A percentile compares a stretch with the other conserved stretches of the same genome.
phyloP scores from a whole-genome alignment of 1,139 yeast genomes.

The Candida albicans region DNA sequence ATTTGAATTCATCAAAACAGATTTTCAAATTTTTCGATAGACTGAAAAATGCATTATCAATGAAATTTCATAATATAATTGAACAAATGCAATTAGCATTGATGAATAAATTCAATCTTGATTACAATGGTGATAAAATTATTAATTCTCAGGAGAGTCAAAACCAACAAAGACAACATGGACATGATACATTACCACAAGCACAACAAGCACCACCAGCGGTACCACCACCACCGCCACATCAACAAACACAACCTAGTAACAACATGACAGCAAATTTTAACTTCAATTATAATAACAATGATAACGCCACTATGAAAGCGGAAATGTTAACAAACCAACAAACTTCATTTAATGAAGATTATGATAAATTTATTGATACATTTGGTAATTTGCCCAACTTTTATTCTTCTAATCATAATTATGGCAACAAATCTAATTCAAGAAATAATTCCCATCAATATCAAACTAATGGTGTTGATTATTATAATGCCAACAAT shows the following conservation, averaged over 20 bases:
- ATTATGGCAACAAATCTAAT: constrained; percentile 13
- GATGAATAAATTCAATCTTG: constrained; percentile 12
- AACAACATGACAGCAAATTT: not conserved
- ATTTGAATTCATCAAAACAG: constrained; percentile 13
- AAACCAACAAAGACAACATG: not conserved
- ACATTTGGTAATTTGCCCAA: constrained; percentile 10
- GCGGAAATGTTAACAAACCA: not conserved
- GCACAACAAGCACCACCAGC: not conserved
- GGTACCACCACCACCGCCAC: constrained; percentile 3
- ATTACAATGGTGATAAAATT: constrained; percentile 11
- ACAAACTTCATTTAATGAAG: constrained; percentile 10
- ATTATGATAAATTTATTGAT: constrained; percentile 15
- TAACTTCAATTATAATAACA: not conserved
- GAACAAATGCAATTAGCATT: constrained; percentile 14
- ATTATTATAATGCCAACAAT: too few relatives aligned
- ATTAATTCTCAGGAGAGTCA: not conserved
- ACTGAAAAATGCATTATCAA: constrained; percentile 11
- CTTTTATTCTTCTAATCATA: not conserved
- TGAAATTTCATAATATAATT: constrained; percentile 13
- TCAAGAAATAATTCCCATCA: too few relatives aligned
- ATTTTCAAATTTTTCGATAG: constrained; percentile 14
- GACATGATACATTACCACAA: not conserved
- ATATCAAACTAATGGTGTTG: too few relatives aligned
- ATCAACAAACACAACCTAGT: not conserved
- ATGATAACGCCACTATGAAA: not conserved